Percentiles rank a stretch among this genome's conserved stretches.
These are phyloP conservation scores for Platismatia glauca DNA, from an alignment of 495 filamentous ascomycete species.

Conservation along the genomic window DNA sequence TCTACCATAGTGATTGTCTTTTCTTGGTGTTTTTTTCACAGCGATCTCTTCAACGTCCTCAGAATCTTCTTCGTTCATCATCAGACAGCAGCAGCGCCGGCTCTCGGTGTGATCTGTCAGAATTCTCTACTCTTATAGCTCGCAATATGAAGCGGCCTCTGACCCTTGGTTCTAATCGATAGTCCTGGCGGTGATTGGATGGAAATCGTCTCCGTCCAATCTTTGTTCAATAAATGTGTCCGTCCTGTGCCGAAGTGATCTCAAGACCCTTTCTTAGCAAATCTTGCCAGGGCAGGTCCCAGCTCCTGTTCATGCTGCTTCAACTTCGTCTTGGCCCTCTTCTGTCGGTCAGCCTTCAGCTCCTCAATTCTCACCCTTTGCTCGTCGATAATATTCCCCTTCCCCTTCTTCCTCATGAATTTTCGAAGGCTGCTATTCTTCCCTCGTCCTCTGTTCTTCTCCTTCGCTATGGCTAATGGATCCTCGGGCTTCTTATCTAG, in stretches of 20 bases:
- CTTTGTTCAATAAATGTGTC: not conserved
- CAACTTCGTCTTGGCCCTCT: slow-evolving; percentile 54
- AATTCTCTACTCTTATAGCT: not conserved
- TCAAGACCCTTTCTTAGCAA: slow-evolving; percentile 48
- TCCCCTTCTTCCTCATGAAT: slow-evolving; percentile 80
- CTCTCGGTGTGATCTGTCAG: not conserved
- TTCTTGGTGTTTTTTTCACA: not conserved
- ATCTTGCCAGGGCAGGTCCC: slow-evolving; percentile 63
- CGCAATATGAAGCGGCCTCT: not conserved
- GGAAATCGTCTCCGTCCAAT: not conserved
- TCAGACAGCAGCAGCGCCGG: not conserved
- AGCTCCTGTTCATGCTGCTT: slow-evolving; percentile 52
- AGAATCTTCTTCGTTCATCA: not conserved
- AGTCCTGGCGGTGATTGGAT: not conserved
- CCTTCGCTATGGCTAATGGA: slow-evolving; percentile 45
- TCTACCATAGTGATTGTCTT: not conserved
- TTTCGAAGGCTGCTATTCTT: slow-evolving; percentile 83
- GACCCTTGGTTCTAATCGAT: too few species aligned
- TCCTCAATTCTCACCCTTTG: slow-evolving; percentile 59
- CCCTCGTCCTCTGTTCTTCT: slow-evolving; percentile 73
- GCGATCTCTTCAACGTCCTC: not conserved
- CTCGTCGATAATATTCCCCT: slow-evolving; percentile 89
- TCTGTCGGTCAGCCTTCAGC: slow-evolving; percentile 53
- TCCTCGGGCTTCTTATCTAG: slow-evolving; percentile 66
- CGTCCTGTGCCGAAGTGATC: not conserved